These are phyloP conservation scores for Meira nashicola DNA, from an alignment of 1,284 basidiomycete genomes.

Conservation along the genomic window DNA sequence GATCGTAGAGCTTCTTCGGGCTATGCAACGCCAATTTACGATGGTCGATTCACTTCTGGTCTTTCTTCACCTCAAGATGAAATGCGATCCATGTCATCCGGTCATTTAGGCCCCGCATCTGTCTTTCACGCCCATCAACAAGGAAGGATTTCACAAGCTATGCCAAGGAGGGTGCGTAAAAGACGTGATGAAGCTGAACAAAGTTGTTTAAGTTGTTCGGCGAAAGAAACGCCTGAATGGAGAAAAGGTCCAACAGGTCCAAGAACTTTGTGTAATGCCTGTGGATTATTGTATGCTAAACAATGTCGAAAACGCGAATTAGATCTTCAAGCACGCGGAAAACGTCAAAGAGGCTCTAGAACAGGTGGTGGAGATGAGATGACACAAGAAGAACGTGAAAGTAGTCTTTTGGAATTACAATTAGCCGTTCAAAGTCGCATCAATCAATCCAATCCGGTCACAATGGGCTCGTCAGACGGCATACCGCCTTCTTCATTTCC, in stretches of 20 bases:
- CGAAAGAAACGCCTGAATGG: constrained; percentile 28
- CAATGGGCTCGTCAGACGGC: no score
- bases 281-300: constrained; percentile 27
- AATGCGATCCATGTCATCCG: neutral
- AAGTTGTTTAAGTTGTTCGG: constrained; percentile 22
- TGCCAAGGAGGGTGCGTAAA: constrained; percentile 6
- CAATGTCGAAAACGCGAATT: constrained; percentile 20
- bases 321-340: constrained; percentile 11
- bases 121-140: neutral
- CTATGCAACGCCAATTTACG: no score
- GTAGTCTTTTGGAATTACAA: neutral
- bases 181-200: constrained; percentile 14
- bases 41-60: no score
- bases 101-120: neutral
- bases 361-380: neutral
- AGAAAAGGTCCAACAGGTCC: constrained; percentile 27
- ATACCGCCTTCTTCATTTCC: no score
- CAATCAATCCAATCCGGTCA: neutral
- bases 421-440: constrained; percentile 2
- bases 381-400: constrained; percentile 5
- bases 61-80: constrained; percentile 1
- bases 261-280: constrained; percentile 28
- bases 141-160: no score
- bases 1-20: no score
- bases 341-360: neutral